Evolutionary conservation across 768 basidiomycete species (phyloP), one percentile per base, ranked within the genome.

Genomic region (Udeniomyces megalosporus): DNA sequence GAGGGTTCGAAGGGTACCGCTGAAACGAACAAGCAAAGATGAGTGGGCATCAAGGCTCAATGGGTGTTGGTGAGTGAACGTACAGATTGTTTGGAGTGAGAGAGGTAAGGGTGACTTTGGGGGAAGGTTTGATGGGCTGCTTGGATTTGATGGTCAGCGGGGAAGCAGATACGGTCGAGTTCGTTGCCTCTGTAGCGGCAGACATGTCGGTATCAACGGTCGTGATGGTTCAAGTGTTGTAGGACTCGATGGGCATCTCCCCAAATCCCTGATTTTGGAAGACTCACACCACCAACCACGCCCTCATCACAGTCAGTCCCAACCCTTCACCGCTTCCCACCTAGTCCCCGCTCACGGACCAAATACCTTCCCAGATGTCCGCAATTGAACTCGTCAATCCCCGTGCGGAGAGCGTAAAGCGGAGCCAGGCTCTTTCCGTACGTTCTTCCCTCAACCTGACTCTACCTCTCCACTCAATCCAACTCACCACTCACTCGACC

Each of bases 371-470:
- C 52, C 26, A 35, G 55, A 60, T 65, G 63, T 65, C 63, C 46
- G 63, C 63, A 28, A 73, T 95, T 74, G 89, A 95, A 77, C 85
- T 92, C 69, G 88, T 96, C 75, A 96, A 96, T 71, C 91, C 91
- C 45, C 88, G 92, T 74, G 91, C 91, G 45, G 91, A 95, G 80
- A 89, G 86, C 72, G 83, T 96, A 45, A 77, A 88, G 68, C 79
- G 91, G 68, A 84, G 88, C 24, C 88, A 88, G 61, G 91, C 91
- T 50, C 80, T 95, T 52, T 90, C 92, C 84, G 91, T 87, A 72
- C n/a, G 69, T 65, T 3, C 22, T n/a, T 38, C 22, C 44, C 42
- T 46, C 55, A 1, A 57, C 22, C n/a, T 7, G 38, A 12, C 0
- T 22, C 31, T 45, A 66, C 67, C 14, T 26, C 20, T 44, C 58